Base-by-base conservation (phyloP, 2,329 filamentous ascomycete genomes). In the Tetracladium maxilliforme region DNA sequence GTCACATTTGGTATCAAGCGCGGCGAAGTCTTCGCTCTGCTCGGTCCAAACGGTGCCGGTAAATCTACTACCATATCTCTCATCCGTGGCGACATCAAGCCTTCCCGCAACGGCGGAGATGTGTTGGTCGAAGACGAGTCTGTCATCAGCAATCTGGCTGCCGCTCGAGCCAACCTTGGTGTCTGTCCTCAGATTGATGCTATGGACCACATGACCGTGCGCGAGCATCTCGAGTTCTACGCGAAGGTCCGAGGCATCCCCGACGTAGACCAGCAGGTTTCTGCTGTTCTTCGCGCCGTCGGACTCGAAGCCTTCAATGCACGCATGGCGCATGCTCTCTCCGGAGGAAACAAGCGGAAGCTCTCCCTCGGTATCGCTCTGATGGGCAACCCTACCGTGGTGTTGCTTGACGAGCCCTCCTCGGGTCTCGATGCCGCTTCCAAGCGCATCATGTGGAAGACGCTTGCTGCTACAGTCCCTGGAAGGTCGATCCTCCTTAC, bases 301-400 rank as follows among this genome's bases (percentile, higher is more conserved):
- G 83, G 84, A 1, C 61, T 94, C 0, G 52, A 62, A 6, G 61
- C 65, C 1, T 92, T 84, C 51, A 57, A 67, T 4, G 60, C 69
- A 6, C 69, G 83, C 14, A 82, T 87, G 64, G 86, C 81, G 0
- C 63, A 67, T 27, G 77, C 79, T 22, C 63, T 94, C 0, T 87
- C 79, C 0, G 86, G 87, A 7, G 87, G 87, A 16, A 94, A 93
- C 54, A 92, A 92, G 55, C 65, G 86, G n/a, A 95, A 94, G 49
- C 58, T 95, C 2, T 82, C 72, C 11, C 64, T 94, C 0, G 86
- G 79, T 4, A 92, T 94, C 28, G 86, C 87, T 0, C 56, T 95
- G 2, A 92, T 93, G 66, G 87, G 86, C 4, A 92, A 94, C 39
- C 86, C 86, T 0, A 70, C 74, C 0, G 84, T 93, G 0, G 57